Evolutionary conservation across 148 eudicot species (phyloP).

Genomic region (Camellia granthamiana): DNA sequence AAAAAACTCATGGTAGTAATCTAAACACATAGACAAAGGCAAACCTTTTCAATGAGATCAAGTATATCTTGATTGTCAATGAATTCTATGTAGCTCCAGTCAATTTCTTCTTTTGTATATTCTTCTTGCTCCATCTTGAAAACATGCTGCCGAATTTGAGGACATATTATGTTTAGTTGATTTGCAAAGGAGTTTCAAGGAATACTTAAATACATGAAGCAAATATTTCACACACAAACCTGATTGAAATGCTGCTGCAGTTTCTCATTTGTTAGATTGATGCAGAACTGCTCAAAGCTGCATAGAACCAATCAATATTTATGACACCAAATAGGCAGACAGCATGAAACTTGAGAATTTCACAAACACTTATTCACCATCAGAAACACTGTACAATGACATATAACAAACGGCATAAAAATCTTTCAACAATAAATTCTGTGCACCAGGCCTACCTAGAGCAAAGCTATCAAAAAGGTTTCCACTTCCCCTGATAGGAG

Average conservation of each 20-base stretch:
- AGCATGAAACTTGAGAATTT: neutral
- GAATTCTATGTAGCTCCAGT: constrained; percentile 98
- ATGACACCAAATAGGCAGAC: constrained; percentile 8
- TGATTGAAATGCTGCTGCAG: constrained; percentile 99
- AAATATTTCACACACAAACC: constrained; percentile 36
- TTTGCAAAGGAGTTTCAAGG: neutral
- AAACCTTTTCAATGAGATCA: constrained; percentile 95
- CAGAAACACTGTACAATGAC: neutral
- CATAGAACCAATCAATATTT: constrained; percentile 27
- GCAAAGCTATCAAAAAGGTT: neutral
- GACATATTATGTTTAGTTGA: neutral
- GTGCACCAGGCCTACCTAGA: neutral
- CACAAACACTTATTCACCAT: neutral
- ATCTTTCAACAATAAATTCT: no score
- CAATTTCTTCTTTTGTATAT: constrained; percentile 94
- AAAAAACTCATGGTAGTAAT: neutral
- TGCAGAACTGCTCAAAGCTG: constrained; percentile 99
- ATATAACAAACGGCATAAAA: neutral
- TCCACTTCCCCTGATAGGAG: neutral
- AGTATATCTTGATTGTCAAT: constrained; percentile 94
- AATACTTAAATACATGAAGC: neutral
- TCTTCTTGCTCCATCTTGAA: constrained; percentile 99
- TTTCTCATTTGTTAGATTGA: constrained; percentile 95
- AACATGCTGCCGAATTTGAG: constrained; percentile 67
- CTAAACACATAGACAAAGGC: constrained; percentile 1